These are phyloP conservation scores for Coemansia sp. DNA, from an alignment of 192 early-diverging fungal species.

Conservation along the genomic window DNA sequence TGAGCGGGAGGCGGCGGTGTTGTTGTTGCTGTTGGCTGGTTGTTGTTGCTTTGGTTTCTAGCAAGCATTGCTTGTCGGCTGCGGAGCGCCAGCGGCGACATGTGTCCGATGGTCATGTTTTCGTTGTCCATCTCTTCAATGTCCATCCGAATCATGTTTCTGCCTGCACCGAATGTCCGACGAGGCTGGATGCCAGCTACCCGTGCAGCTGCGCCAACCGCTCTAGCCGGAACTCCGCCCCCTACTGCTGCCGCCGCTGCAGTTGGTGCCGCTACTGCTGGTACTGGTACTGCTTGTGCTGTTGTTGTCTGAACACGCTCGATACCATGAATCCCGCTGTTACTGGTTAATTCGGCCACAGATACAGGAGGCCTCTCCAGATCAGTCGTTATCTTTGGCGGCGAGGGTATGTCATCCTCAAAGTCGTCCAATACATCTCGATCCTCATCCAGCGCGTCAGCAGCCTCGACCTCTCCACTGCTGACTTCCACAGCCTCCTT, in stretches of 20 bases:
- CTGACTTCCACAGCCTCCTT: constrained; percentile 10
- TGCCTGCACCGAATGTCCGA: constrained; percentile 34
- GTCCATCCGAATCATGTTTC: constrained; percentile 27
- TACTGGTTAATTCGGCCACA: constrained; percentile 4
- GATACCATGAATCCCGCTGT: background rate
- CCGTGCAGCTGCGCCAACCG: background rate
- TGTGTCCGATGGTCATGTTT: constrained; percentile 53
- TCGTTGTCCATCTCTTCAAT: constrained; percentile 32
- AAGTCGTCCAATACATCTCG: constrained; percentile 17
- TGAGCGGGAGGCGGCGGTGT: background rate
- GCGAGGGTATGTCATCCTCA: constrained; percentile 46
- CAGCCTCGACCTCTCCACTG: background rate
- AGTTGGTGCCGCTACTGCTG: background rate
- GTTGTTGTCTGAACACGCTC: background rate
- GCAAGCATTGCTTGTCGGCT: constrained; percentile 16
- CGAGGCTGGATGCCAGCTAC: constrained; percentile 12
- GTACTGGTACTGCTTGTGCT: background rate
- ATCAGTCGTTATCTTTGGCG: constrained; percentile 30
- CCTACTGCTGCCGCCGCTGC: background rate
- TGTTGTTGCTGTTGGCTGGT: background rate
- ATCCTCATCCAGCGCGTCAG: background rate
- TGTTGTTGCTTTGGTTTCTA: background rate
- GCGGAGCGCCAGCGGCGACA: constrained; percentile 46
- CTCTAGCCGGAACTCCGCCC: background rate
- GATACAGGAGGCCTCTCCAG: constrained; percentile 31